Evolutionary conservation across 768 basidiomycete genomes (phyloP).

Genomic region (Ramaria sp.): DNA sequence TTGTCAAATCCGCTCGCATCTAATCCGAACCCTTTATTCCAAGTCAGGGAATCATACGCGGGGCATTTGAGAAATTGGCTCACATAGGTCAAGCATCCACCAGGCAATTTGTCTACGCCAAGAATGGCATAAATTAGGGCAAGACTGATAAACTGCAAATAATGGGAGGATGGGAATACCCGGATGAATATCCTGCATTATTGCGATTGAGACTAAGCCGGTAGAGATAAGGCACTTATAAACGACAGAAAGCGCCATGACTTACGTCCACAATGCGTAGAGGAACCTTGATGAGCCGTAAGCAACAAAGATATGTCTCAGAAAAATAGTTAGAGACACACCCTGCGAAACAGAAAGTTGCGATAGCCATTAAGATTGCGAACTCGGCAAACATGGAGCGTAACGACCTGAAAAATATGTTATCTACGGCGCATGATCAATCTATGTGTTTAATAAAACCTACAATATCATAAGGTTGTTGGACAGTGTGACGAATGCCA

Average conservation of each 20-base stretch:
- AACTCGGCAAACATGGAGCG: conserved; percentile 95
- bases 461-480: conserved; percentile 36
- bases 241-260: conserved; percentile 12
- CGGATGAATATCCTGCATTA: background rate
- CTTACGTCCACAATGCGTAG: conserved; percentile 90
- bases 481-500: conserved; percentile 86
- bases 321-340: background rate
- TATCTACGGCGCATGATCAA: conserved; percentile 18
- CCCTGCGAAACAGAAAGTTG: conserved; percentile 79
- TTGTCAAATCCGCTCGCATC: conserved; percentile 83
- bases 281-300: conserved; percentile 44
- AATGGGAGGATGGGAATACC: background rate
- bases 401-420: conserved; percentile 35
- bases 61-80: too few species aligned
- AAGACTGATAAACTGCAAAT: background rate
- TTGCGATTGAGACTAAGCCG: conserved; percentile 4
- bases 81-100: conserved; percentile 85
- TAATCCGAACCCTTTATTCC: conserved; percentile 65
- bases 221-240: background rate
- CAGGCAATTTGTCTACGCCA: conserved; percentile 57
- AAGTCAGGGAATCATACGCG: background rate
- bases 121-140: background rate
- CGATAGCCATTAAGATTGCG: conserved; percentile 68
- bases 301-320: background rate
- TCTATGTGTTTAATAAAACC: conserved; percentile 32